These are phyloP conservation scores for Escovopsis sp. DNA, from an alignment of 2,329 filamentous ascomycete genomes.

Conservation along the genomic window DNA sequence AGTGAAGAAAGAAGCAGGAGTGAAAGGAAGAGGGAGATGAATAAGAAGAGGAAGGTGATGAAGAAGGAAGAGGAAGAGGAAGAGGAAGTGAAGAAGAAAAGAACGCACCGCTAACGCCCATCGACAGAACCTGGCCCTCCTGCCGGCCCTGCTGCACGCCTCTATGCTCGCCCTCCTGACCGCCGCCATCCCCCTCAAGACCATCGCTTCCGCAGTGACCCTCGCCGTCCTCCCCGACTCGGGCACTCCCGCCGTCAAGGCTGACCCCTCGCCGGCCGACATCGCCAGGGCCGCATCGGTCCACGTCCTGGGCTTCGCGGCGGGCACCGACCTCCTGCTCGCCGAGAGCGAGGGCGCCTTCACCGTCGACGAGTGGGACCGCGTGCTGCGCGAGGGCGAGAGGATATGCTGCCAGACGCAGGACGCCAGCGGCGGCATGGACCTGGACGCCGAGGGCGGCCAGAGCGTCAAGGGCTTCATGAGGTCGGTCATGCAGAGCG, in stretches of 20 bases:
- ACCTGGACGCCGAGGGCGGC: slow-evolving; percentile 29
- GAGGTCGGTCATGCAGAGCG: slow-evolving; percentile 43
- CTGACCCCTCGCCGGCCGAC: slow-evolving; percentile 49
- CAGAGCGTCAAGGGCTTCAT: slow-evolving; percentile 44
- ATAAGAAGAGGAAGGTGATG: too few species aligned
- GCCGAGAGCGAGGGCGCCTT: slow-evolving; percentile 75
- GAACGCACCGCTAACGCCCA: slow-evolving; percentile 4
- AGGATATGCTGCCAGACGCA: slow-evolving; percentile 43
- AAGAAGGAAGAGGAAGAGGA: too few species aligned
- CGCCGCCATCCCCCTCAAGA: slow-evolving; percentile 65
- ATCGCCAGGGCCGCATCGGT: slow-evolving; percentile 51
- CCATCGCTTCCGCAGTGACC: slow-evolving; percentile 51
- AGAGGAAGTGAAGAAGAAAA: too few species aligned
- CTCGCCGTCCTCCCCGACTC: slow-evolving; percentile 38
- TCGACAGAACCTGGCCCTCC: slow-evolving; percentile 55
- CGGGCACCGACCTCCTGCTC: slow-evolving; percentile 55
- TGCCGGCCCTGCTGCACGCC: slow-evolving; percentile 73
- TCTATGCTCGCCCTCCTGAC: slow-evolving; percentile 66
- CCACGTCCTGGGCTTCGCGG: slow-evolving; percentile 76
- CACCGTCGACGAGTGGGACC: slow-evolving; percentile 59
- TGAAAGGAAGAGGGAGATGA: too few species aligned
- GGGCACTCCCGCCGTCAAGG: slow-evolving; percentile 28
- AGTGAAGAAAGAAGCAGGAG: too few species aligned
- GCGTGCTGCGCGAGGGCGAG: slow-evolving; percentile 49
- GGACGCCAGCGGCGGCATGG: slow-evolving; percentile 29